phyloP scores from a whole-genome alignment of 2,329 filamentous ascomycete species.

The Fusarium chuoi region DNA sequence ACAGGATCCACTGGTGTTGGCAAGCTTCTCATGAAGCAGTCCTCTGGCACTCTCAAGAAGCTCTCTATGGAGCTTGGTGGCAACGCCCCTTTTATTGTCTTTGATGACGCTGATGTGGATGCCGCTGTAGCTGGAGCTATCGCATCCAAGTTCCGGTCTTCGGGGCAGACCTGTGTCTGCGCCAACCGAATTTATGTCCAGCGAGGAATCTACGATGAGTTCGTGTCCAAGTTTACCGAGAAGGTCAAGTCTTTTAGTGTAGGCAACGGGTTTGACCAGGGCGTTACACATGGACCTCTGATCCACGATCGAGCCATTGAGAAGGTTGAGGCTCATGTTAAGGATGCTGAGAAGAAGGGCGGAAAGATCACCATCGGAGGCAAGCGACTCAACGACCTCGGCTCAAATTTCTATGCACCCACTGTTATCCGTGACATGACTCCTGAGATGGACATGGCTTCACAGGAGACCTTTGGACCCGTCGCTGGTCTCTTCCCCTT shows the following conservation, averaged over 20 bases:
- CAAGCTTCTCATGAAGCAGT: constrained; percentile 88
- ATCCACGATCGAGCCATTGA: constrained; percentile 85
- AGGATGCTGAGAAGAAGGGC: constrained; percentile 81
- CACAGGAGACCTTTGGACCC: constrained; percentile 95
- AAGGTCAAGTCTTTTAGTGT: constrained; percentile 81
- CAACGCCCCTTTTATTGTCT: constrained; percentile 96
- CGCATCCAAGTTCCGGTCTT: constrained; percentile 90
- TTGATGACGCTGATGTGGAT: constrained; percentile 93
- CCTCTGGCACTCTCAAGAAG: constrained; percentile 83
- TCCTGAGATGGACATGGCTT: constrained; percentile 82
- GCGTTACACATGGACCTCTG: constrained; percentile 81
- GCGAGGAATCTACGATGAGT: constrained; percentile 79
- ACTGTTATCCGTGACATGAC: constrained; percentile 92
- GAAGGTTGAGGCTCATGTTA: constrained; percentile 84
- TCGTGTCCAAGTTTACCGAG: constrained; percentile 73
- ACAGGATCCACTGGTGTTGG: constrained; percentile 81
- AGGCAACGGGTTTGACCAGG: constrained; percentile 76
- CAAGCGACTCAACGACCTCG: constrained; percentile 76
- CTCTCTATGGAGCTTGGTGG: constrained; percentile 90
- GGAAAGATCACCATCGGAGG: constrained; percentile 81
- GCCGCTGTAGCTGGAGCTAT: constrained; percentile 85
- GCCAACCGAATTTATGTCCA: constrained; percentile 88
- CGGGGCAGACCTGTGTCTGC: constrained; percentile 95
- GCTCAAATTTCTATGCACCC: constrained; percentile 87
- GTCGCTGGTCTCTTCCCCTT: constrained; percentile 92